Evolutionary conservation across 257 asterid species (phyloP), one percentile per base, ranked within the genome.

Genomic region (Misopates orontium): DNA sequence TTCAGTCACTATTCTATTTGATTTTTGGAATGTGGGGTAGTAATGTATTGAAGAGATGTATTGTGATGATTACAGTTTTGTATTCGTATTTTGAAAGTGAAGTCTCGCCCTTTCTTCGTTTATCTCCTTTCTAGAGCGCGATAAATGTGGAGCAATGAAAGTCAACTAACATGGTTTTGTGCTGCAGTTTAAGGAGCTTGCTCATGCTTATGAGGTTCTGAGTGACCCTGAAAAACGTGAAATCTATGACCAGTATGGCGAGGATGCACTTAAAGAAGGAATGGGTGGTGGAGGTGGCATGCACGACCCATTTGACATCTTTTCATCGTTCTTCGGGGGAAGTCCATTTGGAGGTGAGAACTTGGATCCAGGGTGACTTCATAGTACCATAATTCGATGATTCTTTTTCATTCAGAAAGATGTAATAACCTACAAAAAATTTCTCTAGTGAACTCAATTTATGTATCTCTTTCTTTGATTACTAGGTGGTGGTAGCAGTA

Each of bases 191-290:
- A 82, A 82, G 78, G 87, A 82, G 78, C 82, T 82, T 71, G 83
- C 85, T 24, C 85, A 79, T 25, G 87, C 87, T 10, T 82, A 82
- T 62, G 87, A 82, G 64, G 87, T 82, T 14, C 48, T 82, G 56
- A 79, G 84, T 63, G 88, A 79, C 57, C 85, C 83, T 4, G 88
- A 83, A 47, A 79, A 82, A 42, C 83, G 85, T 48, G 85, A 77
- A 40, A 79, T 83, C 48, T 80, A 83, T 55, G 85, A 83, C 28
- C 88, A 80, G 63, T 83, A 83, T 56, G 88, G 88, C 47, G 88
- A 83, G 72, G 88, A 83, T 23, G 88, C 83, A 23, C 83, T 83
- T 24, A 80, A 83, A 69, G 88, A 83, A 70, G 88, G 88, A 77
- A 83, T 80, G 83, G 84, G 82, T 8, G 81, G 83, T 12, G 83